Conservation (phyloP, 345 rosid genomes). For the Moricandia arvensis region DNA sequence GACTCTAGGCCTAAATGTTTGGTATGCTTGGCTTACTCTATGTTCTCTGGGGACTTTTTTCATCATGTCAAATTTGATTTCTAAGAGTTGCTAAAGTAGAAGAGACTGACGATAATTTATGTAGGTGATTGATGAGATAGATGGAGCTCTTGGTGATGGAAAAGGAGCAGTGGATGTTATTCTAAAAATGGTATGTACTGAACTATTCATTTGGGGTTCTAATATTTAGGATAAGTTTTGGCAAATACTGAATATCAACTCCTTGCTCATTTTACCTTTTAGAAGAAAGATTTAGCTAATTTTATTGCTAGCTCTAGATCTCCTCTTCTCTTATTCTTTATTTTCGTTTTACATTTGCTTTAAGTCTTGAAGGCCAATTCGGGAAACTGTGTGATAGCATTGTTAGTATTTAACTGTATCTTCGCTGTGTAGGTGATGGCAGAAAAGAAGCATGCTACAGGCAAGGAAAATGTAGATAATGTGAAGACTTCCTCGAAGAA, state of each 20-base stretch:
- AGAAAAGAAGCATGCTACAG: conserved; percentile 57
- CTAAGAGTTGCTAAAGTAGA: neutral
- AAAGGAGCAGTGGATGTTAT: conserved; percentile 97
- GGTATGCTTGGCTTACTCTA: conserved; percentile 46
- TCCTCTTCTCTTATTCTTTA: neutral
- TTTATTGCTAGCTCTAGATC: conserved; percentile 12
- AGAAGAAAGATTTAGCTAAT: neutral
- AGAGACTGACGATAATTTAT: conserved; percentile 27
- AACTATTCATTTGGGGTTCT: conserved; percentile 5
- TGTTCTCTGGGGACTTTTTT: neutral
- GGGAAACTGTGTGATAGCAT: neutral
- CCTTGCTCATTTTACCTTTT: conserved; percentile 1
- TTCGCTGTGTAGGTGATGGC: conserved; percentile 59
- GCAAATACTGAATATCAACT: neutral
- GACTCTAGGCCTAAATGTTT: conserved; percentile 91
- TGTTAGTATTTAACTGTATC: neutral
- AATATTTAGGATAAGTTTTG: neutral
- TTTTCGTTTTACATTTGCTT: neutral
- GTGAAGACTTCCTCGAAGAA: conserved; percentile 60
- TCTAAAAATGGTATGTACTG: conserved; percentile 72
- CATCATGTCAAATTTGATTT: conserved; percentile 1
- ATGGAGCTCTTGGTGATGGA: conserved; percentile 96
- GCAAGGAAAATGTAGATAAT: conserved; percentile 59
- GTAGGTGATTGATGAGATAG: conserved; percentile 98
- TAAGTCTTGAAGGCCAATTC: conserved; percentile 4